Percentiles rank a stretch among this genome's conserved stretches.
Evolutionary conservation across 805 yeast genomes (phyloP).

Genomic region (Nakazawaea ambrosiae): DNA sequence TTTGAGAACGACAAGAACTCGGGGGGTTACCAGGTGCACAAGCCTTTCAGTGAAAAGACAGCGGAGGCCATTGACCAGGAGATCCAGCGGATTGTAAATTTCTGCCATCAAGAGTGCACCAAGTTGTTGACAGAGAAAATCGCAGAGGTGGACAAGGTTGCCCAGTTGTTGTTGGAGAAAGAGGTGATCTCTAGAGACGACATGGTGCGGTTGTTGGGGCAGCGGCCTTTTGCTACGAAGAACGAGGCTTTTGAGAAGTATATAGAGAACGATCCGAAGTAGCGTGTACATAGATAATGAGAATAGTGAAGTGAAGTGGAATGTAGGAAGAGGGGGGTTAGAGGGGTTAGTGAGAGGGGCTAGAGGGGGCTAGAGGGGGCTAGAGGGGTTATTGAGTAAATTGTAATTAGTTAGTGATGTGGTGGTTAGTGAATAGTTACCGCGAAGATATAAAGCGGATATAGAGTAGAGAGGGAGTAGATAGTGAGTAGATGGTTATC

Average conservation of each 20-base stretch:
- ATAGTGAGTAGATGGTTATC: no score
- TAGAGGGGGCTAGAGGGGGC: background rate
- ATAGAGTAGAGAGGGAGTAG: no score
- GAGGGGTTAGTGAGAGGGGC: no score
- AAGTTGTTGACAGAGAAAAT: conserved; percentile 60
- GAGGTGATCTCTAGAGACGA: conserved; percentile 94
- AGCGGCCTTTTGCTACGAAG: conserved; percentile 84
- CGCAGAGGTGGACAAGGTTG: conserved; percentile 77
- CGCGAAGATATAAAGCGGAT: no score
- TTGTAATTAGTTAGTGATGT: background rate
- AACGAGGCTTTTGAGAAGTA: conserved; percentile 88
- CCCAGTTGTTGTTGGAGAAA: conserved; percentile 76
- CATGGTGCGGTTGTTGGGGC: conserved; percentile 83
- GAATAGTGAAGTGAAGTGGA: no score
- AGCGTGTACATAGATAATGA: background rate
- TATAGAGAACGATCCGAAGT: conserved; percentile 2
- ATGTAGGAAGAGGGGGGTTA: no score
- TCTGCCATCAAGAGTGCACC: conserved; percentile 67
- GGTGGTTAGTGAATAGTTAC: no score
- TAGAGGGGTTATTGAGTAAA: background rate
- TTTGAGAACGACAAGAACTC: conserved; percentile 65
- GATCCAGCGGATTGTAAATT: conserved; percentile 68
- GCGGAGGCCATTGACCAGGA: conserved; percentile 77
- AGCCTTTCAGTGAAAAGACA: conserved; percentile 87
- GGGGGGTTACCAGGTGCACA: conserved; percentile 45